These are phyloP conservation scores for Flagelloscypha sp. DNA, from an alignment of 768 basidiomycete species.

Conservation along the genomic window DNA sequence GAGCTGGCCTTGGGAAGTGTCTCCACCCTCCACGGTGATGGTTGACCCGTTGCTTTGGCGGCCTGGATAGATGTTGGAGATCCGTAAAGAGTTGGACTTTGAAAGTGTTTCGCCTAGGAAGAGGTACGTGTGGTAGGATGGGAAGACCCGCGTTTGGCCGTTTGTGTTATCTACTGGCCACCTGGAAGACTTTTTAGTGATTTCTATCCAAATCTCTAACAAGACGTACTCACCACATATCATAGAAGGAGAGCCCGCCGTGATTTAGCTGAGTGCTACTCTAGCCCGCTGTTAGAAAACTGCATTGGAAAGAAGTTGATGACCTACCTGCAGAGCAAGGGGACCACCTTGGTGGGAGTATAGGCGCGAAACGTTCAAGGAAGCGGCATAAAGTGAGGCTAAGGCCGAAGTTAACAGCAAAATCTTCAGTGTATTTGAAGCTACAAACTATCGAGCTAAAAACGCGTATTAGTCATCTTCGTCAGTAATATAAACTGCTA, in stretches of 20 bases:
- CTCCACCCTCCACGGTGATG: conserved; percentile 42
- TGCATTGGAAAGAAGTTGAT: too few species aligned
- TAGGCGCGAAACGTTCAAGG: too few species aligned
- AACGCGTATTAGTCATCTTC: too few species aligned
- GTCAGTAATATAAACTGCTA: conserved; percentile 40
- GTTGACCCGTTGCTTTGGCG: conserved; percentile 44
- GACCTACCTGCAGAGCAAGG: conserved; percentile 41
- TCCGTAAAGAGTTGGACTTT: conserved; percentile 31
- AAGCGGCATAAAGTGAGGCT: conserved; percentile 17
- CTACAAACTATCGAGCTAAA: too few species aligned
- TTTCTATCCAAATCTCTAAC: too few species aligned
- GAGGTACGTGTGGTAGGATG: conserved; percentile 44
- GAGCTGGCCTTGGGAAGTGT: conserved; percentile 37
- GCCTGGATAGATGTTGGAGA: conserved; percentile 44
- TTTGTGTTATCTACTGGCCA: conserved; percentile 40
- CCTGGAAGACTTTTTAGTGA: conserved; percentile 18
- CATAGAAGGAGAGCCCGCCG: conserved; percentile 36
- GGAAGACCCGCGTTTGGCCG: conserved; percentile 43
- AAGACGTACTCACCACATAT: conserved; percentile 30
- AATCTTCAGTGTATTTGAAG: too few species aligned
- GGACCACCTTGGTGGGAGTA: conserved; percentile 51
- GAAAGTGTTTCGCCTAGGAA: conserved; percentile 43
- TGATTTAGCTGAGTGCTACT: conserved; percentile 43
- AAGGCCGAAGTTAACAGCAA: too few species aligned
- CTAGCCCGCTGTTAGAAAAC: too few species aligned